These are phyloP conservation scores for Penicillium psychrosexuale DNA, from an alignment of 2,329 filamentous ascomycete genomes.

Conservation along the genomic window DNA sequence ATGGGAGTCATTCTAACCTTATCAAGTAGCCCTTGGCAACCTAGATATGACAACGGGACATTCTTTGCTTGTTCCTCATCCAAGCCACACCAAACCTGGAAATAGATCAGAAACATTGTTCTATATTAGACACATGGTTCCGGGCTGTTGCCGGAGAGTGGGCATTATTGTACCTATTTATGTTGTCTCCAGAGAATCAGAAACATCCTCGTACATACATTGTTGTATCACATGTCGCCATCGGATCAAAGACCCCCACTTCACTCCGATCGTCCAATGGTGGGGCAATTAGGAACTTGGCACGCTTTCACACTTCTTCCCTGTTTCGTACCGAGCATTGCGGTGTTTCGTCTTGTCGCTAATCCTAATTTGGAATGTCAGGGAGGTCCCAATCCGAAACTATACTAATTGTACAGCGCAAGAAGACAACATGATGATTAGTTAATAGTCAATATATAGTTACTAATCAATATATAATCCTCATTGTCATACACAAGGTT, in stretches of 20 bases:
- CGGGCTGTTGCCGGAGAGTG: not conserved
- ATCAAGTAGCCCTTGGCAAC: not conserved
- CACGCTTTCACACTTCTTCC: not conserved
- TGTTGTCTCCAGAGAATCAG: not conserved
- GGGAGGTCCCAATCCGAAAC: not conserved
- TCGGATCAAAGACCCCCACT: not conserved
- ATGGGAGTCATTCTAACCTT: slow-evolving; percentile 4
- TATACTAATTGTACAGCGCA: not conserved
- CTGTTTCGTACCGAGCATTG: not conserved
- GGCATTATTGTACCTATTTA: not conserved
- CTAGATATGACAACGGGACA: not conserved
- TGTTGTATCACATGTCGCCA: not conserved
- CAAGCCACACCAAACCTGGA: not conserved
- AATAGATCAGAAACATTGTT: not conserved
- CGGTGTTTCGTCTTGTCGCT: not conserved
- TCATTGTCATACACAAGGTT: not conserved
- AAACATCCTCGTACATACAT: not conserved
- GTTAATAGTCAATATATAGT: not conserved
- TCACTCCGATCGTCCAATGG: slow-evolving; percentile 4
- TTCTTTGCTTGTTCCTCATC: not conserved
- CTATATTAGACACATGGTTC: not conserved
- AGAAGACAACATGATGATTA: not conserved
- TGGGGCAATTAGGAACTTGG: not conserved
- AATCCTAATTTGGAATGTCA: not conserved
- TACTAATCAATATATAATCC: not conserved